A percentile compares a stretch with the other conserved stretches of the same genome.
Conservation (phyloP, 345 rosid genomes). For the Gossypium sturtianum region DNA sequence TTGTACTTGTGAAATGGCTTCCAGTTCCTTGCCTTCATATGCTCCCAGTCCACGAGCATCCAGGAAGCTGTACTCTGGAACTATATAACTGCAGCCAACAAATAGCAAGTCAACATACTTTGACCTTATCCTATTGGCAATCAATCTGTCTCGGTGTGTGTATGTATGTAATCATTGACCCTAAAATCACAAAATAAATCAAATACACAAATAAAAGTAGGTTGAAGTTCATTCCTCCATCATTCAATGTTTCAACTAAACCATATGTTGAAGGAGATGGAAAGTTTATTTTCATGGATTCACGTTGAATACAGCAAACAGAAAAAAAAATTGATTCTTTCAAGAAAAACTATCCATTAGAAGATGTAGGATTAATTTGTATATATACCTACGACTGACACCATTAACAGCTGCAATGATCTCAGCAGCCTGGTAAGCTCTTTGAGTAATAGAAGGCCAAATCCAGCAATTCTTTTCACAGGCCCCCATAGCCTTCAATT, state of each 20-base stretch:
- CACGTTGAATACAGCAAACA: background rate
- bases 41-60: conserved; percentile 98
- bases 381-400: conserved; percentile 64
- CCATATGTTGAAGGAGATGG: background rate
- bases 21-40: conserved; percentile 78
- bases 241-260: background rate
- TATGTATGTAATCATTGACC: background rate
- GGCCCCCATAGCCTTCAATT: conserved; percentile 70
- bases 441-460: conserved; percentile 96
- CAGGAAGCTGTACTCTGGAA: conserved; percentile 87
- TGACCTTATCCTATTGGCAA: background rate
- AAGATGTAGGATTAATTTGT: background rate
- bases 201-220: background rate
- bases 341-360: background rate
- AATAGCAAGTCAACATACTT: background rate
- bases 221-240: background rate
- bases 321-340: background rate
- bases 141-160: too few species aligned
- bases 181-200: background rate
- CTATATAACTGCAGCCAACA: conserved; percentile 56
- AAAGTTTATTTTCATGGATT: background rate
- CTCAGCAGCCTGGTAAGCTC: conserved; percentile 95
- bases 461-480: conserved; percentile 83
- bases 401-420: conserved; percentile 71
- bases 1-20: conserved; percentile 67